phyloP scores from a whole-genome alignment of 495 filamentous ascomycete species.

The Penicillium mononematosum region DNA sequence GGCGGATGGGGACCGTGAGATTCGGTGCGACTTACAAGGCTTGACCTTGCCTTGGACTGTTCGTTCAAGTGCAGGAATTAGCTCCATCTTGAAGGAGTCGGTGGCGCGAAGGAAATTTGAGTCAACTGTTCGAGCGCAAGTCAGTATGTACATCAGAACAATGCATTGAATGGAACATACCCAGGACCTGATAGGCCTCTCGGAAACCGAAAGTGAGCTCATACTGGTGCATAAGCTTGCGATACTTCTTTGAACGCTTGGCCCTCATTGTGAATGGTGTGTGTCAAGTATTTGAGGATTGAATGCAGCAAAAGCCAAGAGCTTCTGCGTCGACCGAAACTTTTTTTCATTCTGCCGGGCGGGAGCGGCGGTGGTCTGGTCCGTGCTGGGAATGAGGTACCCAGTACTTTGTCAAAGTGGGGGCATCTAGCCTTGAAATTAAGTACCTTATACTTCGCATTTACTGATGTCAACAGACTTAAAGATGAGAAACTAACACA shows the following conservation, averaged over 20 bases:
- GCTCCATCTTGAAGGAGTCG: constrained; percentile 75
- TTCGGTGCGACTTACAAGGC: constrained; percentile 57
- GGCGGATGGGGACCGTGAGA: constrained; percentile 1
- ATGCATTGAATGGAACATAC: constrained; percentile 38
- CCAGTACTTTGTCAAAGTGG: constrained; percentile 5
- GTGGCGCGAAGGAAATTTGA: constrained; percentile 75
- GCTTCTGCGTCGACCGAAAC: constrained; percentile 29
- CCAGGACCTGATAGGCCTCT: constrained; percentile 88
- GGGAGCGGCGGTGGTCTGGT: constrained; percentile 30
- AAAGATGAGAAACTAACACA: not conserved
- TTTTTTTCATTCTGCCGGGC: constrained; percentile 51
- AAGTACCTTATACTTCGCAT: not conserved
- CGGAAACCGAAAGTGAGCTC: constrained; percentile 79
- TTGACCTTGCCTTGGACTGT: constrained; percentile 81
- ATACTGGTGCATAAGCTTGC: constrained; percentile 94
- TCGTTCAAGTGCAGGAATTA: constrained; percentile 66
- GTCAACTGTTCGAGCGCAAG: constrained; percentile 54
- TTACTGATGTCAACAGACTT: not conserved
- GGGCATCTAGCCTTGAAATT: not conserved
- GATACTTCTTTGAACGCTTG: constrained; percentile 92
- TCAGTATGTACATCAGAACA: constrained; percentile 13
- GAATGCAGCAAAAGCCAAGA: constrained; percentile 11
- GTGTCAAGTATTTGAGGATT: constrained; percentile 20
- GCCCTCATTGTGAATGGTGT: constrained; percentile 65
- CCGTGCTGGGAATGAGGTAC: constrained; percentile 23